Conservation (phyloP, 306 rosid species). For the Phaseolus lunatus region DNA sequence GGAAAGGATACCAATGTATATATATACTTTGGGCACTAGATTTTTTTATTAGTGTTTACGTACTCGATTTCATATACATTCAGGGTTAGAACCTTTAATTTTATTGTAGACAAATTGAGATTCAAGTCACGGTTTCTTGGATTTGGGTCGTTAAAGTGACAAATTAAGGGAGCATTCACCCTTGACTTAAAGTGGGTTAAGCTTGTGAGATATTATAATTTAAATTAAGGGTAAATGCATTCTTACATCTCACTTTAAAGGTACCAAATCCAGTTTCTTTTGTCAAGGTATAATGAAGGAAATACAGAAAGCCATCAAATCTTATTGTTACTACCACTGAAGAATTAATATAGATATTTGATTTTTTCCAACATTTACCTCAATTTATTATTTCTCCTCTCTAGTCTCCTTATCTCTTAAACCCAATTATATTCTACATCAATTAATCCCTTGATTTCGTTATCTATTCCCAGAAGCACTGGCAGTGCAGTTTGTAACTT, state of each 20-base stretch:
- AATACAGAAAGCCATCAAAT: constrained; percentile 25
- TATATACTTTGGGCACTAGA: not conserved
- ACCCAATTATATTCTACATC: constrained; percentile 33
- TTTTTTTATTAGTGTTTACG: not conserved
- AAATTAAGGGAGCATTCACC: not conserved
- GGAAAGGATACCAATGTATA: constrained; percentile 13
- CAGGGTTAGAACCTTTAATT: constrained; percentile 8
- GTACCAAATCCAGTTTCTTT: not conserved
- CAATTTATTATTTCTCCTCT: not conserved
- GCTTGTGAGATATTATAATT: not conserved
- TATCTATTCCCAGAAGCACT: constrained; percentile 24
- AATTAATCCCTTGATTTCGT: constrained; percentile 17
- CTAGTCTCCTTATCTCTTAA: not conserved
- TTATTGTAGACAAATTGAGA: constrained; percentile 26
- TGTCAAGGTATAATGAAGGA: constrained; percentile 20
- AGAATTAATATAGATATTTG: constrained; percentile 21
- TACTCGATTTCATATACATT: constrained; percentile 28
- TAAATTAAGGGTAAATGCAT: not conserved
- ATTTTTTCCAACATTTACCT: constrained; percentile 21
- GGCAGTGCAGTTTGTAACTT: constrained; percentile 18
- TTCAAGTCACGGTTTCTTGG: constrained; percentile 29
- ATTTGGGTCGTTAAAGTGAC: not conserved
- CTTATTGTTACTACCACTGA: constrained; percentile 16
- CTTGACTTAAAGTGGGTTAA: not conserved
- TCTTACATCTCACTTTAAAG: not conserved